A percentile compares a stretch with the other conserved stretches of the same genome.
phyloP scores from a whole-genome alignment of 306 rosid genomes.

The Castanopsis chinensis region DNA sequence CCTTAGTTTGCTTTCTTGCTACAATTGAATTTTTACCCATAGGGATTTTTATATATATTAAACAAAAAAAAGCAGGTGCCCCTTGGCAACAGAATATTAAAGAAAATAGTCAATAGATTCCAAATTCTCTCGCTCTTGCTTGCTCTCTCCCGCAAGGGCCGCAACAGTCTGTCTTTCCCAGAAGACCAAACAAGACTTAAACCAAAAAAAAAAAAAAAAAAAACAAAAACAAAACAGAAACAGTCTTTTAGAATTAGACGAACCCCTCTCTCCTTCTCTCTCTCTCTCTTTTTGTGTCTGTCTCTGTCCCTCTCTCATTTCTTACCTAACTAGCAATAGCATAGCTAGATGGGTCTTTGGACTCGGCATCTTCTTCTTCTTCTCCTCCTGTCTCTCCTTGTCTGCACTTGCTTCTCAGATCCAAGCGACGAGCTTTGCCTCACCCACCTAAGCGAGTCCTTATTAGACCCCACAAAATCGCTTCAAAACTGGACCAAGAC shows the following conservation, averaged over 20 bases:
- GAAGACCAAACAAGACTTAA: background rate
- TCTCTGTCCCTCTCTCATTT: too few species aligned
- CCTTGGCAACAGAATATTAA: too few species aligned
- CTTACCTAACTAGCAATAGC: too few species aligned
- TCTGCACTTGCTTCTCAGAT: conserved; percentile 48
- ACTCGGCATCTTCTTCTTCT: background rate
- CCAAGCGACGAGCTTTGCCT: conserved; percentile 84
- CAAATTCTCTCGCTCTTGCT: background rate
- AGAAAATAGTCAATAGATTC: too few species aligned
- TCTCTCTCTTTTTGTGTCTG: too few species aligned
- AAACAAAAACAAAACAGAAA: background rate
- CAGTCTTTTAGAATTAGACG: too few species aligned
- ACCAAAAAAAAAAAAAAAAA: background rate
- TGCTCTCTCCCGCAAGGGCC: background rate
- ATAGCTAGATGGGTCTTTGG: conserved; percentile 40
- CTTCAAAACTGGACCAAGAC: conserved; percentile 71
- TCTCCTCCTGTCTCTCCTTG: conserved; percentile 20
- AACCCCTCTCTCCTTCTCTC: too few species aligned
- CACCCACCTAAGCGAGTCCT: conserved; percentile 57
- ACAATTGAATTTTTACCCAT: too few species aligned
- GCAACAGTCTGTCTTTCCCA: background rate
- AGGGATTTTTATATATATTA: too few species aligned
- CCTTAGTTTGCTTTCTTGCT: too few species aligned
- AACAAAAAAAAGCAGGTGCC: background rate
- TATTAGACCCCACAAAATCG: conserved; percentile 53